Evolutionary conservation across 169 alveolate species (phyloP).

Genomic region (Theileria orientalis): DNA sequence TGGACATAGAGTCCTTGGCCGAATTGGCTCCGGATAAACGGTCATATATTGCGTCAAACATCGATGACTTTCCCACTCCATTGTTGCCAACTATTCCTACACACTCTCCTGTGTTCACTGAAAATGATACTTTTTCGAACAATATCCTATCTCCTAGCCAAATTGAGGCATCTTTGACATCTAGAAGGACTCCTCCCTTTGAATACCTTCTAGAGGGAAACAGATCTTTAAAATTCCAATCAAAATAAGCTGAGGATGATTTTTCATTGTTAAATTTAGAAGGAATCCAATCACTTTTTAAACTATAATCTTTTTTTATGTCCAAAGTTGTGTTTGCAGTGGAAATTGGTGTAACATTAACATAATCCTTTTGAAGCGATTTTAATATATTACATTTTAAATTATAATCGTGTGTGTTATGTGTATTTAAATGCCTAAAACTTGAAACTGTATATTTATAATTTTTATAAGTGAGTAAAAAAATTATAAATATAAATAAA

Average conservation of each 20-base stretch:
- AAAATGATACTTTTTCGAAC: constrained; percentile 66
- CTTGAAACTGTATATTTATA: no score
- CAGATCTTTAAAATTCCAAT: neutral
- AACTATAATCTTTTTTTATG: no score
- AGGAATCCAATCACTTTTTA: constrained; percentile 10
- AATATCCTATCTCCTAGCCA: constrained; percentile 57
- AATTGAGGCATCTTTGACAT: constrained; percentile 29
- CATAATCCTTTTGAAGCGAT: neutral
- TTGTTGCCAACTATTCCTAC: constrained; percentile 76
- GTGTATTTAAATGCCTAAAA: no score
- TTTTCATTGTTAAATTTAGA: neutral
- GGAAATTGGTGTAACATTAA: neutral
- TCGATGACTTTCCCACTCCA: constrained; percentile 76
- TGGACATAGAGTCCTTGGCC: neutral
- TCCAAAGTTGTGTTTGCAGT: no score
- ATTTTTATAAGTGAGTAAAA: no score
- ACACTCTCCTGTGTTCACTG: constrained; percentile 67
- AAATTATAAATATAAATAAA: no score
- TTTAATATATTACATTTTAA: neutral
- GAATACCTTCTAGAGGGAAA: neutral
- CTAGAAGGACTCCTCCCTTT: constrained; percentile 29
- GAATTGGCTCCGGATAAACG: constrained; percentile 19
- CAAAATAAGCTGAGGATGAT: constrained; percentile 1
- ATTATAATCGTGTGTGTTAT: no score
- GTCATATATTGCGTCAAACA: constrained; percentile 54